Conservation (phyloP, 176 grass and related monocot genomes). For the Oryza longistaminata region DNA sequence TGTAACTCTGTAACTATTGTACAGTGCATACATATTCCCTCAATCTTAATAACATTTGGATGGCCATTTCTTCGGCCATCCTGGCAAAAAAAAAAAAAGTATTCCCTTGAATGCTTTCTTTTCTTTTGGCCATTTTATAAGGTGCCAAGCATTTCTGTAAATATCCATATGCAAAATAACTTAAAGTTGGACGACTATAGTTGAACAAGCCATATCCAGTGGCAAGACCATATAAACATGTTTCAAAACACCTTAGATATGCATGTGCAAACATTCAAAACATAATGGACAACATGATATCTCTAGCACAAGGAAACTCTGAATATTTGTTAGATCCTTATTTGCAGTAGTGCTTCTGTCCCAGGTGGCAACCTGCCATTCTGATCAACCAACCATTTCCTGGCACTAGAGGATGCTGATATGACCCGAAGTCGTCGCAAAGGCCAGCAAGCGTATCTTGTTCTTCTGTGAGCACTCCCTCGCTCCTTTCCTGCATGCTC, state of each 20-base stretch:
- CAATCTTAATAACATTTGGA: too few relatives aligned
- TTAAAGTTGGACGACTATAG: conserved; percentile 17
- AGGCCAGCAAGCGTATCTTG: conserved; percentile 70
- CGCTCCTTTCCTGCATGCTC: conserved; percentile 36
- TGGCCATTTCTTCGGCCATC: too few relatives aligned
- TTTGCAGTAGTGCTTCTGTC: conserved; percentile 65
- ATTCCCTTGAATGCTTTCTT: conserved; percentile 3
- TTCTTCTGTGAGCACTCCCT: conserved; percentile 26
- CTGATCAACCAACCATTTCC: conserved; percentile 44
- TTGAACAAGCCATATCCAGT: neutral
- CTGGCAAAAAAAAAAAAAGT: neutral
- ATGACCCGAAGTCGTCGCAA: conserved; percentile 57
- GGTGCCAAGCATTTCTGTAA: conserved; percentile 15
- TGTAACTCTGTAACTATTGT: neutral
- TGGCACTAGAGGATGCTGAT: conserved; percentile 42
- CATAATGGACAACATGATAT: neutral
- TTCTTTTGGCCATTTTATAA: conserved; percentile 5
- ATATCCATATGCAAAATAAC: neutral
- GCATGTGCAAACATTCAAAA: neutral
- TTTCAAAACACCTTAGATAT: neutral
- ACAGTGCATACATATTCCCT: neutral
- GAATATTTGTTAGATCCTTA: conserved; percentile 45
- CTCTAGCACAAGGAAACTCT: neutral
- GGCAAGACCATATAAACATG: neutral
- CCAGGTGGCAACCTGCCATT: conserved; percentile 54